Conservation (phyloP, 1,284 basidiomycete species). For the Sporisorium graminicola region DNA sequence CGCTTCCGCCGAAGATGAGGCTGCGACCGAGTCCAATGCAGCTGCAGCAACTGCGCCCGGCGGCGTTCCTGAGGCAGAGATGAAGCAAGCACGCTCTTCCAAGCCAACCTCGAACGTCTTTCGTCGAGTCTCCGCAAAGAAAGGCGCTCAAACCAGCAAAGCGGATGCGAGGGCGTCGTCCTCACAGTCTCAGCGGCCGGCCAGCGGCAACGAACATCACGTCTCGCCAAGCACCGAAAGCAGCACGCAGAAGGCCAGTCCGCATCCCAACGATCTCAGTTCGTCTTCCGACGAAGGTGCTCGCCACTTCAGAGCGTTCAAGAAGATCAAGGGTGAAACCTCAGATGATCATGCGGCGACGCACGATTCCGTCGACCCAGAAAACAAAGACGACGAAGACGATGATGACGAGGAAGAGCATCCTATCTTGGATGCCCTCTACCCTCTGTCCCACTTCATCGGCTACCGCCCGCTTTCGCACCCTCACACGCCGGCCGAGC, state of each 20-base stretch:
- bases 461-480: constrained; percentile 46
- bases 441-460: constrained; percentile 44
- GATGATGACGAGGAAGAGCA: constrained; percentile 24
- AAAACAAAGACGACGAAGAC: constrained; percentile 1
- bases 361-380: neutral
- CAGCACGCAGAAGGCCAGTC: constrained; percentile 23
- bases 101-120: constrained; percentile 7
- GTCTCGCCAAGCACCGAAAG: constrained; percentile 22
- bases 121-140: constrained; percentile 20
- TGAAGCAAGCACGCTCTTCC: constrained; percentile 2
- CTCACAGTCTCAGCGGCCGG: constrained; percentile 1
- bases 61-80: constrained; percentile 18
- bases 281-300: constrained; percentile 22
- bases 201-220: neutral
- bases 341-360: neutral
- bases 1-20: constrained; percentile 33
- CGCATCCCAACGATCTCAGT: constrained; percentile 19
- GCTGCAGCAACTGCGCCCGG: neutral
- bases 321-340: constrained; percentile 15
- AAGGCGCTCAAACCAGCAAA: constrained; percentile 1
- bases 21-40: neutral
- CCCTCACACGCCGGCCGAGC: constrained; percentile 30
- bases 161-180: neutral
- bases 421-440: constrained; percentile 24
- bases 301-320: constrained; percentile 5